Evolutionary conservation across 2,329 filamentous ascomycete genomes (phyloP).

Genomic region (Ampelomyces quisqualis): DNA sequence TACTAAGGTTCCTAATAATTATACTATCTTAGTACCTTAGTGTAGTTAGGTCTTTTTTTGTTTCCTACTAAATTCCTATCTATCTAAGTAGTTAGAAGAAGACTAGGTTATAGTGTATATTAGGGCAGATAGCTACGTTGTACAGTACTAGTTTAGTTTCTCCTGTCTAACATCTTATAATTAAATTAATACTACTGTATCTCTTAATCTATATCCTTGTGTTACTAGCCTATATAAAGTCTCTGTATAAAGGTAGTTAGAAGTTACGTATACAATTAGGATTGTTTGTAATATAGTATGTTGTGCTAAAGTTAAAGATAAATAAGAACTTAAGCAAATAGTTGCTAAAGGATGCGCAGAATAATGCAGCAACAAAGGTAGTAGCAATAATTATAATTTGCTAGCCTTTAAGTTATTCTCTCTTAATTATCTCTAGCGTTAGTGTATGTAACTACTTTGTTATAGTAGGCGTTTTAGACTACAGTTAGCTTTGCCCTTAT

Average conservation of each 20-base stretch:
- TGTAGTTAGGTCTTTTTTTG: neutral
- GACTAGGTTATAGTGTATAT: slow-evolving; percentile 5
- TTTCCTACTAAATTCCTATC: slow-evolving; percentile 4
- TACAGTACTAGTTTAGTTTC: slow-evolving; percentile 1
- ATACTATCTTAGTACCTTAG: neutral
- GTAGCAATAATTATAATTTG: neutral
- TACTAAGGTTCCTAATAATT: neutral
- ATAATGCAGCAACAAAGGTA: neutral
- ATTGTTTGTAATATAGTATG: slow-evolving; percentile 4
- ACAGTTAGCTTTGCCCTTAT: neutral
- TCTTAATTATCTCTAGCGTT: neutral
- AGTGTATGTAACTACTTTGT: neutral
- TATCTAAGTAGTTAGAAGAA: slow-evolving; percentile 1
- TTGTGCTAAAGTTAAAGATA: slow-evolving; percentile 2
- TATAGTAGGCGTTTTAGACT: neutral
- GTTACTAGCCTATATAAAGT: slow-evolving; percentile 1
- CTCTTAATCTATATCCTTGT: slow-evolving; percentile 2
- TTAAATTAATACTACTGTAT: slow-evolving; percentile 2
- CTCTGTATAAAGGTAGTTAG: neutral
- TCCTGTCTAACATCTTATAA: neutral
- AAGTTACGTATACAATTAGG: neutral
- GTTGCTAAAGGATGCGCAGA: neutral
- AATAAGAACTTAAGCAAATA: slow-evolving; percentile 2
- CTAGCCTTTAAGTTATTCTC: neutral
- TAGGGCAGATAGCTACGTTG: slow-evolving; percentile 1